Conservation (phyloP, 371 early-diverging fungal species). For the Fennellomyces sp. region DNA sequence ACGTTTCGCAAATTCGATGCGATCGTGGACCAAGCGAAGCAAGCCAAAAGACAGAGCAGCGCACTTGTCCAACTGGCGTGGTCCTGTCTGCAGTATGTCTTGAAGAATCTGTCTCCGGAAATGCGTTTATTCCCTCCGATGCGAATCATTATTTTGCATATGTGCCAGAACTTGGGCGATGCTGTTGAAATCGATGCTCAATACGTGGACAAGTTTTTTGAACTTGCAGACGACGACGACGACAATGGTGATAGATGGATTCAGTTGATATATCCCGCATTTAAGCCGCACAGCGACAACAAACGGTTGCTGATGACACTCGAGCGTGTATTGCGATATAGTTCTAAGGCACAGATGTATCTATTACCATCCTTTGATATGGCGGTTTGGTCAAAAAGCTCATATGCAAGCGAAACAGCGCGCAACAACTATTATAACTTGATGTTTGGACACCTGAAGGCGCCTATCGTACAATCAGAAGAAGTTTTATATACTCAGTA, state of each 20-base stretch:
- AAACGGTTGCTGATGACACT: not conserved
- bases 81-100: constrained; percentile 13
- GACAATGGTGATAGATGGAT: not conserved
- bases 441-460: constrained; percentile 1
- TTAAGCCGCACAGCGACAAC: constrained; percentile 16
- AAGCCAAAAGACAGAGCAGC: not conserved
- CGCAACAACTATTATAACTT: constrained; percentile 6
- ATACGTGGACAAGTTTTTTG: constrained; percentile 10
- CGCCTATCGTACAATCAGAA: not conserved
- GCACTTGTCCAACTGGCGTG: constrained; percentile 9
- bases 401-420: constrained; percentile 7
- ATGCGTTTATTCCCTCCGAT: constrained; percentile 15
- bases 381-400: not conserved
- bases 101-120: constrained; percentile 9
- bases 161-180: constrained; percentile 5
- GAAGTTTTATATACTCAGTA: not conserved
- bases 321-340: not conserved
- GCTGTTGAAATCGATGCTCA: not conserved
- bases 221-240: not conserved
- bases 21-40: constrained; percentile 4
- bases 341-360: not conserved
- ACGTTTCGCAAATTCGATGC: constrained; percentile 11
- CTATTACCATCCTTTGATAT: constrained; percentile 14
- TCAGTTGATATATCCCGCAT: constrained; percentile 13
- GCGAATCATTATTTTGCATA: constrained; percentile 11